phyloP scores from a whole-genome alignment of 805 yeast species.

The Grigorovia jiainica region DNA sequence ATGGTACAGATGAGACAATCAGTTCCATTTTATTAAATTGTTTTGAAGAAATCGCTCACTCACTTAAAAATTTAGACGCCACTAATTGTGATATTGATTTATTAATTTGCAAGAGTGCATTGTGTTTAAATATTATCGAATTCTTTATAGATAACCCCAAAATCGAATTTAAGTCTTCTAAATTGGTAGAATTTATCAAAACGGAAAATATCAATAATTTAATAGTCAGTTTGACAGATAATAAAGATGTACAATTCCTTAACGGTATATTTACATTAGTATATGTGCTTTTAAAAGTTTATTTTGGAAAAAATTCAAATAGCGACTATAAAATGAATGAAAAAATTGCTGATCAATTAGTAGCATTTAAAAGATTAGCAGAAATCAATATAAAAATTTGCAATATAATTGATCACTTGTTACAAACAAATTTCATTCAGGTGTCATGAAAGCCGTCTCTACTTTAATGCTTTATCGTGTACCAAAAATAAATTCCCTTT shows the following conservation, averaged over 20 bases:
- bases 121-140: constrained; percentile 1
- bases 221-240: background rate
- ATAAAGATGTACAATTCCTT: background rate
- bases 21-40: background rate
- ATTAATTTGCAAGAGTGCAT: constrained; percentile 1
- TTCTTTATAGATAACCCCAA: background rate
- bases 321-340: background rate
- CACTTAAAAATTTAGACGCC: background rate
- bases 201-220: background rate
- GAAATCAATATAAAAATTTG: background rate
- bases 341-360: background rate
- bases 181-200: background rate
- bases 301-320: background rate
- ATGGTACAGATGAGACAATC: background rate
- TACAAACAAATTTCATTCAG: too few relatives aligned
- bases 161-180: background rate
- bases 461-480: too few relatives aligned
- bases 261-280: background rate
- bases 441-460: too few relatives aligned
- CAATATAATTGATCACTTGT: background rate
- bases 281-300: background rate
- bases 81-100: background rate
- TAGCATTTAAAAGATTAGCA: background rate
- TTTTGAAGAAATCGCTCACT: background rate
- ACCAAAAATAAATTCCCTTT: too few relatives aligned